These are phyloP conservation scores for Macrocybe gigantea DNA, from an alignment of 768 basidiomycete species.

Conservation along the genomic window DNA sequence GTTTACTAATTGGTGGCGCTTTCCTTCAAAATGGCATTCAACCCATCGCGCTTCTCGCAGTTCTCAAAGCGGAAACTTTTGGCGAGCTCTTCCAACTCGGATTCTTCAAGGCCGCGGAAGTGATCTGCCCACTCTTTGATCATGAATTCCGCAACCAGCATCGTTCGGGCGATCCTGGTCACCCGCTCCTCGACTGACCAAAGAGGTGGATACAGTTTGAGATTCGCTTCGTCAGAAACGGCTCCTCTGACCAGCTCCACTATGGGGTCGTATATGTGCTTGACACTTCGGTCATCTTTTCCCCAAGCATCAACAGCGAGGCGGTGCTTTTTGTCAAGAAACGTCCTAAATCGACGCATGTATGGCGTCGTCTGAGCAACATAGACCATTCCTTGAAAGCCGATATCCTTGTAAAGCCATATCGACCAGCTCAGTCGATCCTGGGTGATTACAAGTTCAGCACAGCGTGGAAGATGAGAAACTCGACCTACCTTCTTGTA, in stretches of 20 bases:
- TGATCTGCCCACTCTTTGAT: conserved; percentile 70
- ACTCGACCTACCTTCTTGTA: conserved; percentile 45
- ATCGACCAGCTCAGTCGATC: conserved; percentile 70
- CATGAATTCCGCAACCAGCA: conserved; percentile 65
- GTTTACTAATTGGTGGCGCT: conserved; percentile 2
- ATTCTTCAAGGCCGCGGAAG: conserved; percentile 50
- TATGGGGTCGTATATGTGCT: conserved; percentile 57
- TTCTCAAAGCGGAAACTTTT: conserved; percentile 66
- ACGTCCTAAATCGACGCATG: conserved; percentile 55
- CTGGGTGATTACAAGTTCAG: conserved; percentile 19
- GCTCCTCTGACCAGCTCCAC: conserved; percentile 54
- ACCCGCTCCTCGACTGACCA: conserved; percentile 57
- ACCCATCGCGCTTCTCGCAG: conserved; percentile 59
- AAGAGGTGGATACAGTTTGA: conserved; percentile 51
- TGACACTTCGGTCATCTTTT: conserved; percentile 48
- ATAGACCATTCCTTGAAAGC: conserved; percentile 80
- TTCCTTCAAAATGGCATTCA: conserved; percentile 49
- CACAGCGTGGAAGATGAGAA: neutral
- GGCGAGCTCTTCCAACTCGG: conserved; percentile 64
- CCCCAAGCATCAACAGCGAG: conserved; percentile 70
- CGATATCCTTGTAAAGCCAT: conserved; percentile 82
- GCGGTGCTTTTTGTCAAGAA: conserved; percentile 67
- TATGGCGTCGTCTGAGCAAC: conserved; percentile 59
- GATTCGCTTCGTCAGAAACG: conserved; percentile 29
- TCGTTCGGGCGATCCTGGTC: conserved; percentile 55